phyloP scores from a whole-genome alignment of 768 basidiomycete species.

The Artomyces pyxidatus region DNA sequence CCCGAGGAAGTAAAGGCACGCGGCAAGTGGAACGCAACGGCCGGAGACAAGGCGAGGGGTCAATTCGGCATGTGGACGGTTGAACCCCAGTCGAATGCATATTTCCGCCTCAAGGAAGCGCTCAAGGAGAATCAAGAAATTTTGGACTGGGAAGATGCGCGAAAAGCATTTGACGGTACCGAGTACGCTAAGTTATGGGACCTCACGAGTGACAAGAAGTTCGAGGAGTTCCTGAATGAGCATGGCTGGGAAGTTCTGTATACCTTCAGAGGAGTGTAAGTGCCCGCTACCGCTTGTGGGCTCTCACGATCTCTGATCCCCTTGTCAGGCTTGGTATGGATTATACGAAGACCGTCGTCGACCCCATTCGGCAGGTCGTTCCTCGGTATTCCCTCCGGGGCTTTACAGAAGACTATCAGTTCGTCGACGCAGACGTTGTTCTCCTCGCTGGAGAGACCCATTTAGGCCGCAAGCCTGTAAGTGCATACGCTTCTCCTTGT shows the following conservation, averaged over 20 bases:
- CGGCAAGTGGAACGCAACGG: conserved; percentile 22
- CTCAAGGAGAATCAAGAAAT: neutral
- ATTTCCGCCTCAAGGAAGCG: neutral
- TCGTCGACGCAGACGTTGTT: conserved; percentile 29
- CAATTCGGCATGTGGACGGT: conserved; percentile 8
- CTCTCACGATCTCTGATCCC: neutral
- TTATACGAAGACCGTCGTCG: conserved; percentile 33
- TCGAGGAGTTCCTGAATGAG: conserved; percentile 26
- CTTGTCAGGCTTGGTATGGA: conserved; percentile 33
- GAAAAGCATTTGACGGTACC: neutral
- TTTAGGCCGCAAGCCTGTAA: conserved; percentile 32
- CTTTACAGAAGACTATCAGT: conserved; percentile 31
- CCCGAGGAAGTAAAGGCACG: conserved; percentile 24
- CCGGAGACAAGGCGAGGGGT: conserved; percentile 12
- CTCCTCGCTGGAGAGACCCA: conserved; percentile 34
- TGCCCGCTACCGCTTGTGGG: neutral
- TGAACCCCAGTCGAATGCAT: neutral
- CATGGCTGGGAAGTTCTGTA: conserved; percentile 35
- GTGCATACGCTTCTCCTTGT: conserved; percentile 12
- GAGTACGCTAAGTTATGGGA: conserved; percentile 2
- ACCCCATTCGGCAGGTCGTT: conserved; percentile 29
- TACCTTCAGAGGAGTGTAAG: conserved; percentile 35
- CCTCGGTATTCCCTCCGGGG: conserved; percentile 30
- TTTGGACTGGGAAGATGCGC: conserved; percentile 4
- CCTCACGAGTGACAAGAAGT: conserved; percentile 19